Base-by-base conservation (phyloP, 768 basidiomycete genomes). In the Fomitopsis pulvina region DNA sequence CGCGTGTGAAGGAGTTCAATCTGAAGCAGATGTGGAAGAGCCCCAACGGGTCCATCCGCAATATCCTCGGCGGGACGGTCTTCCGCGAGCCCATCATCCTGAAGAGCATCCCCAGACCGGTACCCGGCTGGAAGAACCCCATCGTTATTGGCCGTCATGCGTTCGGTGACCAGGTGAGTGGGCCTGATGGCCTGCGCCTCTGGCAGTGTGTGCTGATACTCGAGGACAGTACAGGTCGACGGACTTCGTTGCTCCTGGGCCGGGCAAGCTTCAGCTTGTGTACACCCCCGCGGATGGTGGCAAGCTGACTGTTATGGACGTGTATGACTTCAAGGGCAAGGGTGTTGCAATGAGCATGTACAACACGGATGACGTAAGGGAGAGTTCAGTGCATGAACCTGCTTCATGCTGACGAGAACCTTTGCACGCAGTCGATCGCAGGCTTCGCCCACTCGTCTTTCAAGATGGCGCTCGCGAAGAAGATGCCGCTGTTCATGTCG, bases 1-100 rank as follows among this genome's bases (percentile, higher is more conserved):
- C 83, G 21, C 86, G 94, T 51, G 92, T 97, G 41, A 71, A 93
- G 65, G 96, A 98, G 70, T 99, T 96, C 80, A 90, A 92, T 44
- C 77, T 99, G 64, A 97, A 96, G 77, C 83, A 94, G 70, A 99
- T 99, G 95, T 96, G 92, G 94, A 87, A 76, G 74, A 92, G 89
- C 62, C 95, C 94, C 5, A 96, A 96, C 67, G 94, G 93, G 59
- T 95, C 94, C 1, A 97, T 97, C 68, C 87, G 95, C 55, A 99
- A 99, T 66, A 96, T 98, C 63, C 83, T 98, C 44, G 93, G 92
- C 27, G 96, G 96, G 37, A 98, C 96, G 18, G 94, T 99, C 47
- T 98, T 98, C 83, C 85, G 96, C 55, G 96, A 96, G 68, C 96
- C 96, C 57, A 98, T 99, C 71, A 84, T 98, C 65, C 79, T 98